Evolutionary conservation across 2,329 filamentous ascomycete genomes (phyloP), one percentile per base, ranked within the genome.

Genomic region (Leptodontidium sp.): DNA sequence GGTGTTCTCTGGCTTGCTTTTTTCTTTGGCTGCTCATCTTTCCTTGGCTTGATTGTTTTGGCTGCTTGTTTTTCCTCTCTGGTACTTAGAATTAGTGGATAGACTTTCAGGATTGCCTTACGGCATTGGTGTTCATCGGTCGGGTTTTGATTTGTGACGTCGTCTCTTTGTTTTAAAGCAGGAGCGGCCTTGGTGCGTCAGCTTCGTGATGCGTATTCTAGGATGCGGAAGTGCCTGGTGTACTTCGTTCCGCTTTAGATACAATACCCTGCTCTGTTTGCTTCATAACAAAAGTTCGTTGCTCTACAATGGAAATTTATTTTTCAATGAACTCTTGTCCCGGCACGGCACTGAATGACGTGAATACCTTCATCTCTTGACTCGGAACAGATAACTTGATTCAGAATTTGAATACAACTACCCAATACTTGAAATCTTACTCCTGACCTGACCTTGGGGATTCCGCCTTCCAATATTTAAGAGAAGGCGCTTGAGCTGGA

Each of bases 131-230:
- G 52, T 55, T 32, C 29, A n/a, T 35, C 52, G 15, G 52, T 55
- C 52, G 32, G 52, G 52, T n/a, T n/a, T 35, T 29, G 52, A 15
- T 55, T 35, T 55, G 15, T 55, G 26, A 26, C 26, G 24, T 29
- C 52, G 52, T 35, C 29, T 55, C 29, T 29, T 29, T 35, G 38
- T 35, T 35, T 29, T 2, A n/a, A 14, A 55, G n/a, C 52, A 29
- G 35, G 52, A 55, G 52, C 29, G 50, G 32, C 32, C 50, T 55
- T 55, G 26, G 15, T 35, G 29, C 52, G 32, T 55, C 52, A 55
- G 35, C 52, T 35, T 55, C 52, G 35, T 55, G 52, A 55, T 55
- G 52, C 52, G 52, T 55, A 55, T 55, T 9, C 29, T 55, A 9
- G 1, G 14, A 55, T 35, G 7, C 52, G 14, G 52, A 55, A 55